Percentiles rank a stretch among this genome's conserved stretches.
phyloP scores from a whole-genome alignment of 495 filamentous ascomycete species.

The Tuber magnatum region DNA sequence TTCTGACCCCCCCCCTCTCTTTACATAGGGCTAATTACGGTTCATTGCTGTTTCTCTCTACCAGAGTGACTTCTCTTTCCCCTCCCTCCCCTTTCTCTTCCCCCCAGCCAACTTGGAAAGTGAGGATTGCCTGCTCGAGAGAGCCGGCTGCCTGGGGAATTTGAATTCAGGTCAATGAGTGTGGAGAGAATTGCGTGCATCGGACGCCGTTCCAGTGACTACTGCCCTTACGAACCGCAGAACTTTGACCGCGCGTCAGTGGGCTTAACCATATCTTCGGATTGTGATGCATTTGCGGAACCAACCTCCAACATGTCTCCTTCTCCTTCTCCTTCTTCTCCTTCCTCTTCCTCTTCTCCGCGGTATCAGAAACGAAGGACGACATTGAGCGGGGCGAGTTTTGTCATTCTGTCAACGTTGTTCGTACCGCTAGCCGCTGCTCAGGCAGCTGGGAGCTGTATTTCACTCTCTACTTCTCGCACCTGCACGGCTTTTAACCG shows the following conservation, averaged over 20 bases:
- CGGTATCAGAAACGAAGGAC: constrained; percentile 29
- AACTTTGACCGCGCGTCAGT: constrained; percentile 8
- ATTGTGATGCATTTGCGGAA: constrained; percentile 23
- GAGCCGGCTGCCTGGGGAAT: constrained; percentile 28
- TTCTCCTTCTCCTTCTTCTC: no score
- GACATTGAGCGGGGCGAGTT: constrained; percentile 26
- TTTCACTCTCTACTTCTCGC: constrained; percentile 71
- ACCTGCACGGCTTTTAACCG: constrained; percentile 75
- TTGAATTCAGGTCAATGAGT: constrained; percentile 31
- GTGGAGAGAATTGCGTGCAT: constrained; percentile 27
- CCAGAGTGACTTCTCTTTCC: constrained; percentile 19
- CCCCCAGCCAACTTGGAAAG: constrained; percentile 26
- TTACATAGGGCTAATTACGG: background rate
- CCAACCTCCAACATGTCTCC: constrained; percentile 21
- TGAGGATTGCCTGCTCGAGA: constrained; percentile 35
- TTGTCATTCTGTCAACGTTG: constrained; percentile 26
- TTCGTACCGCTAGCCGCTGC: constrained; percentile 26
- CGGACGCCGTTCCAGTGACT: constrained; percentile 24
- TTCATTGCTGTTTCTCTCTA: constrained; percentile 17
- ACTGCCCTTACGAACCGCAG: constrained; percentile 9
- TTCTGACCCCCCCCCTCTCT: background rate
- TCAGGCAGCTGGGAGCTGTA: constrained; percentile 49
- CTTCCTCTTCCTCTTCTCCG: constrained; percentile 23
- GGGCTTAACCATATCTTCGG: constrained; percentile 6
- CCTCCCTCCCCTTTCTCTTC: constrained; percentile 23